Base-by-base conservation (phyloP, 306 rosid species). In the Alnus glutinosa region DNA sequence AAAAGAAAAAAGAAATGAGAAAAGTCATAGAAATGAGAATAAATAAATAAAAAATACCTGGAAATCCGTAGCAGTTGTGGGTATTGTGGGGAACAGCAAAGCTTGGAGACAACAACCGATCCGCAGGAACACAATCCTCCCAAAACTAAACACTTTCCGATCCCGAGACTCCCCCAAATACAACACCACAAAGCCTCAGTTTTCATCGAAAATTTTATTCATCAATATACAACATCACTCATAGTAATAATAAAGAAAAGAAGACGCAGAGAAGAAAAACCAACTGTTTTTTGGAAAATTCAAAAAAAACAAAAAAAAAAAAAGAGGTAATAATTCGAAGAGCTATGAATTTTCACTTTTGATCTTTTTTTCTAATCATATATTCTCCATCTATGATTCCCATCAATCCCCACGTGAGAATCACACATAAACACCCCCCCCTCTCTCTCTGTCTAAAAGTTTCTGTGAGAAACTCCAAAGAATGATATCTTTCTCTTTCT, bases 361-460 rank as follows among this genome's bases (percentile, higher is more conserved):
- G 54, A 47, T 75, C 59, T 79, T 54, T 44, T 59, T 64, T 82
- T 57, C 71, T 77, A 81, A 81, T 85, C 83, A 84, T 83, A 78
- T 82, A 85, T 70, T 88, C 88, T 86, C 50, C 82, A 42, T 77
- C 85, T 74, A 83, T 79, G 70, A 83, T 80, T 81, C 84, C 32
- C 81, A 71, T 81, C 83, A 80, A 79, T 75, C 82, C 84, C 85
- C 92, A 89, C 84, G 92, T 82, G 87, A 86, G 88, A 86, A 55
- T 75, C 86, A 46, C 87, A 79, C 86, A 28, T 14, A 55, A 37
- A 76, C 23, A 34, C 74, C 61, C 66, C 74, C 72, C 80, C 63
- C 75, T 85, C 80, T 73, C 75, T 71, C 58, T 12, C 15, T 48
- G 14, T 36, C 72, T 49, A 48, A 71, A 71, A 71, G 61, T 48